Evolutionary conservation across 2,329 filamentous ascomycete species (phyloP).

Genomic region (Monosporascus sp.): DNA sequence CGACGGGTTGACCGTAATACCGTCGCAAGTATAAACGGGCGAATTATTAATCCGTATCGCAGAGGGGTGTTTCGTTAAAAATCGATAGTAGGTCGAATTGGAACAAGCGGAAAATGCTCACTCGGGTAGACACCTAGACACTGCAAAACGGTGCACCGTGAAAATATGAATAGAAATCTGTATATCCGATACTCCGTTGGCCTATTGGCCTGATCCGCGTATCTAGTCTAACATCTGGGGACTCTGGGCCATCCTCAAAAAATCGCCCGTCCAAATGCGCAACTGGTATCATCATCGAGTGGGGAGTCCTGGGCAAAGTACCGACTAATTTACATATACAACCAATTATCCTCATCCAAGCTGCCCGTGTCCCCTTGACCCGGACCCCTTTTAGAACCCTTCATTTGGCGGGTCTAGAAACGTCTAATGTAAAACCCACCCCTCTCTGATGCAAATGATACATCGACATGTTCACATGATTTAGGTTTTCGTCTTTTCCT

Average conservation of each 20-base stretch:
- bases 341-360: background rate
- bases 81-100: no score
- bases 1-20: background rate
- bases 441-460: conserved; percentile 12
- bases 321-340: background rate
- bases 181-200: no score
- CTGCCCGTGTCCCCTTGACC: background rate
- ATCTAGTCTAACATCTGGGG: no score
- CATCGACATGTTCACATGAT: conserved; percentile 7
- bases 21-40: background rate
- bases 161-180: no score
- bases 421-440: background rate
- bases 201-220: no score
- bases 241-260: no score
- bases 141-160: no score
- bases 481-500: conserved; percentile 15
- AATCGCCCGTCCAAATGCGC: background rate
- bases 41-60: no score
- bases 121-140: no score
- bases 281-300: background rate
- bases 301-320: background rate
- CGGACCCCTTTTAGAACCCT: background rate
- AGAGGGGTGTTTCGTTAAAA: background rate
- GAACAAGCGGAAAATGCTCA: no score
- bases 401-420: background rate